phyloP scores from a whole-genome alignment of 768 basidiomycete species.

The Amanita thiersii region DNA sequence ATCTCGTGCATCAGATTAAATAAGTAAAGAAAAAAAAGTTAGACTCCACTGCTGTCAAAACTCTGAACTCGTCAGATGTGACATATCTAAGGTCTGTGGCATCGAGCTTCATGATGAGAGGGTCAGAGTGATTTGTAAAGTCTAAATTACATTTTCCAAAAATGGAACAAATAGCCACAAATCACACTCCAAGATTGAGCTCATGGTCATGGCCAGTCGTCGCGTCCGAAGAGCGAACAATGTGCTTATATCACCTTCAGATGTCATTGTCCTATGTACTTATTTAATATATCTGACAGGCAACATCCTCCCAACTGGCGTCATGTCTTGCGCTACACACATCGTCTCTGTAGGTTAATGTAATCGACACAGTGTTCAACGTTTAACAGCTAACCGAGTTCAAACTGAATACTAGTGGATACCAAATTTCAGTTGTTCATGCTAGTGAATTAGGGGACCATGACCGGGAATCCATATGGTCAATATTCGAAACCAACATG shows the following conservation, averaged over 20 bases:
- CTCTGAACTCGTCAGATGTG: slow-evolving; percentile 86
- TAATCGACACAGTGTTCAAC: not conserved
- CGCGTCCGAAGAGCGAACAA: slow-evolving; percentile 6
- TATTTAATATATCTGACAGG: not conserved
- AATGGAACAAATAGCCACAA: too few species aligned
- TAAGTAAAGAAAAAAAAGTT: not conserved
- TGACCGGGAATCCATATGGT: slow-evolving; percentile 42
- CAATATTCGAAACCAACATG: slow-evolving; percentile 53
- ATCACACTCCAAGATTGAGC: too few species aligned
- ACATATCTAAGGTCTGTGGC: slow-evolving; percentile 92
- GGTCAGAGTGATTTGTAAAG: not conserved
- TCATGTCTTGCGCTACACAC: not conserved
- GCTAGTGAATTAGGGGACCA: slow-evolving; percentile 3
- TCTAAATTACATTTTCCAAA: too few species aligned
- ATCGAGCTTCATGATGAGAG: slow-evolving; percentile 73
- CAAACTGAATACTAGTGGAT: not conserved
- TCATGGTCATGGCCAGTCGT: slow-evolving; percentile 4
- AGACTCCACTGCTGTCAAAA: slow-evolving; percentile 75
- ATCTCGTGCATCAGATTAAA: slow-evolving; percentile 4
- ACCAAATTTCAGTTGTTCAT: slow-evolving; percentile 1
- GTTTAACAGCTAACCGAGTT: not conserved
- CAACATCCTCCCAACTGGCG: slow-evolving; percentile 3
- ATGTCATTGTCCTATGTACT: not conserved
- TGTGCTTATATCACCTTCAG: not conserved
- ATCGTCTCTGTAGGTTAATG: not conserved